Base-by-base conservation (phyloP, 805 yeast genomes). In the Brettanomyces naardenensis region DNA sequence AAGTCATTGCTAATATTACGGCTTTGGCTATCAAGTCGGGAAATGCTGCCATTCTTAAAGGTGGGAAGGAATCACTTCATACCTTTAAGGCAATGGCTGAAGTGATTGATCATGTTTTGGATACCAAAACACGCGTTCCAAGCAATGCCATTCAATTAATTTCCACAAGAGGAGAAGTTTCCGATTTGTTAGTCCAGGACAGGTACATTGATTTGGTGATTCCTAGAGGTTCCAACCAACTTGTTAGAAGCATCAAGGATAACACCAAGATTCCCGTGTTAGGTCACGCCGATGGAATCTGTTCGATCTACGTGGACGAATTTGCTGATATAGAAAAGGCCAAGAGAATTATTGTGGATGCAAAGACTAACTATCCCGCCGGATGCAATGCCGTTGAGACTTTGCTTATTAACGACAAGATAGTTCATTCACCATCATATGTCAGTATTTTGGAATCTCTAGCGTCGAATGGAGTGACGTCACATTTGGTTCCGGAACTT, bases 341-440 rank as follows among this genome's bases (percentile, higher is more conserved):
- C 0, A 67, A 72, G 25, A 74, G 75, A 40, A 75, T 92, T 22
- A 68, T 78, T 4, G 73, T 86, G 20, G 99, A 92, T 60, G 73
- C 96, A 4, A 92, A 92, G 62, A 87, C 96, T 0, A 89, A 88
- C 59, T 92, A 92, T 57, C 97, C 97, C 35, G 98, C 98, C 10
- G 99, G 95, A n/a, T 92, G 99, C 61, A 92, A 92, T 58, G 97
- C 98, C 6, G 90, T 76, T 39, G 99, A 92, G 60, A 86, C 92
- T 25, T 61, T 92, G 22, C 69, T 92, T 40, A 61, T 94, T 33
- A 72, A 81, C 58, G 62, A 67, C 36, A 54, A 48, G 41, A 57
- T 57, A 47, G 44, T 66, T 2, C 43, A 56, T 2, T 42, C 39
- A n/a, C 36, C 36, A 10, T 25, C 31, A 15, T 48, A 46, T 36